These are phyloP conservation scores for Dissophora ornata DNA, from an alignment of 192 early-diverging fungal genomes.

Conservation along the genomic window DNA sequence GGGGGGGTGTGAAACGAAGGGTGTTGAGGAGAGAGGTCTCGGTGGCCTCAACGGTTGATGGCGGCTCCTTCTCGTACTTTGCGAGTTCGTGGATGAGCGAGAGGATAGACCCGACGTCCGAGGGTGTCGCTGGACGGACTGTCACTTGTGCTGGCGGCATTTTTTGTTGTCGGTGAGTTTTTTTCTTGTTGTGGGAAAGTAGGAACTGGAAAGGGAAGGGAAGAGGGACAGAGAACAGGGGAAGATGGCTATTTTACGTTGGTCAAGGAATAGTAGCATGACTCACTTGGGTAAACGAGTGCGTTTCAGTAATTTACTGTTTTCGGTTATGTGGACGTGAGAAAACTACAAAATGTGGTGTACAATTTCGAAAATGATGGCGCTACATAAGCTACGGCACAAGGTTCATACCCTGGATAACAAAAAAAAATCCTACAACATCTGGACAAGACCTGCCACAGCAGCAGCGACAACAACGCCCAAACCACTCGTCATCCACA, in stretches of 20 bases:
- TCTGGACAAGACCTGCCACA: conserved; percentile 27
- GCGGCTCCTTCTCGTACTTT: conserved; percentile 75
- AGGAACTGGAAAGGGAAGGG: background rate
- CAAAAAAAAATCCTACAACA: no score
- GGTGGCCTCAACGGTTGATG: conserved; percentile 77
- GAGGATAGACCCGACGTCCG: conserved; percentile 74
- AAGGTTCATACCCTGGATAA: no score
- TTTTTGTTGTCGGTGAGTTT: no score
- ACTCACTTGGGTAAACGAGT: no score
- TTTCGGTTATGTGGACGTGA: no score
- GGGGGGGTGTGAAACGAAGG: conserved; percentile 72
- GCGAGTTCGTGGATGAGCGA: conserved; percentile 81
- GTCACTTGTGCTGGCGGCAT: conserved; percentile 36
- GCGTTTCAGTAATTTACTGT: no score
- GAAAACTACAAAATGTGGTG: no score
- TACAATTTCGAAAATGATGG: no score
- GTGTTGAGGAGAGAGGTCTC: conserved; percentile 69
- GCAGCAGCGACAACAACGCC: conserved; percentile 8
- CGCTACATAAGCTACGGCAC: no score
- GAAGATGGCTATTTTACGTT: background rate
- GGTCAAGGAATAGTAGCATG: background rate
- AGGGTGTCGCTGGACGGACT: conserved; percentile 63
- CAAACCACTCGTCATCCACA: background rate
- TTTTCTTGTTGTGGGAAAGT: conserved; percentile 3
- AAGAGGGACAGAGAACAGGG: background rate